Evolutionary conservation across 768 basidiomycete species (phyloP), one percentile per base, ranked within the genome.

Genomic region (Leccinum fibrillosum): DNA sequence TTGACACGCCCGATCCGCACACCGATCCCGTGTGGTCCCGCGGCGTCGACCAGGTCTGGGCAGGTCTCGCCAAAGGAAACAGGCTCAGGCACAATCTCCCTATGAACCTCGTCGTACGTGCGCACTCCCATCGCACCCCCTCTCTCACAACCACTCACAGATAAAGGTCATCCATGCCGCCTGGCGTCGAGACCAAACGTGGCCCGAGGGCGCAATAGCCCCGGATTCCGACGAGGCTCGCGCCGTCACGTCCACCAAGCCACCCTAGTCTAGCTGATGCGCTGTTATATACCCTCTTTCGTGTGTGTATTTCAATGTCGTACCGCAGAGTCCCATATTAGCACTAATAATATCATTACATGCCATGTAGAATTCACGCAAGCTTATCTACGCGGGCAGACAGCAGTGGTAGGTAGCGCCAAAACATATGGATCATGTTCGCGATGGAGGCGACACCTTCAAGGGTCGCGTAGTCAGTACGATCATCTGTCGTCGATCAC

Each of bases 391-490:
- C 23, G 58, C 44, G 64, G 73, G 70, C 72, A 73, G 54, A 60
- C 48, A 54, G 26, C 26, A 28, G 37, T 54, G 49, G 37, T 45
- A 56, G 54, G 45, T 34, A 55, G 34, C 42, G n/a, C 42, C 42
- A 19, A 42, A 42, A 11, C 10, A 42, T 42, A 42, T 11, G 42
- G 44, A 23, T 78, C 74, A 88, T 74, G 85, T 83, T 68, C 90
- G 83, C 57, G 88, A 84, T 49, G 90, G 90, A 51, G 90, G 90
- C 5, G 90, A 92, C 48, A 92, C 90, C 90, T 92, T 35, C 42
- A 19, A 42, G 63, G 26, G 39, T 50, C 57, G 60, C 54, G 30
- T n/a, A 56, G 57, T 66, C 56, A 71, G 57, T 55, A 45, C 19
- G 21, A n/a, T 34, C 30, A 23, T 25, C 26, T 21, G 42, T 44